Evolutionary conservation across 495 filamentous ascomycete species (phyloP), one percentile per base, ranked within the genome.

Genomic region (Hypoxylon fragiforme): DNA sequence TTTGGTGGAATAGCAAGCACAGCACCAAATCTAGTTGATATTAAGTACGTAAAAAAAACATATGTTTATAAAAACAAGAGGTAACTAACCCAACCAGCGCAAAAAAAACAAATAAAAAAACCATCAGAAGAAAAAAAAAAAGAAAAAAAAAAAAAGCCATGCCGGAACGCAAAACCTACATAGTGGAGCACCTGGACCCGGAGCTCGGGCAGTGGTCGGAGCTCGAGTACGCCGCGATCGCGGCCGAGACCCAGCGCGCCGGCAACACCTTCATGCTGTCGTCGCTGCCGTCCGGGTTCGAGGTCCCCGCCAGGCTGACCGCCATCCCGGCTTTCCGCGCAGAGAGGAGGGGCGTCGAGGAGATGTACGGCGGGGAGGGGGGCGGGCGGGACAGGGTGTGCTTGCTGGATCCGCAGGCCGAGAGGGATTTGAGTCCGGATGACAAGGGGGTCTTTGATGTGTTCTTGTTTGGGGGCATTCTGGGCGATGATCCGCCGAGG

Each of bases 191-290:
- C 72, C 80, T 96, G 15, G 91, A 96, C 75, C 83, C 87, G 11
- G 94, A 98, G 69, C 80, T 97, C 18, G 94, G 92, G n/a, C 80
- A 81, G 24, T 98, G 94, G 94, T 96, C 92, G 3, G 81, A 85
- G 15, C 79, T 96, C 14, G 94, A 98, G 74, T 98, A 98, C 75
- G 72, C 81, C 44, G 80, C 86, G 52, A 96, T 97, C 57, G 89
- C 91, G 18, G 73, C 77, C 24, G 94, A 98, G 75, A 90, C 87
- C 32, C 71, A 85, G 54, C 78, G 76, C 8, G 70, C 80, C 13
- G 85, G 86, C 18, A 80, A 84, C 36, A 73, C 77, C 39, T 96
- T 97, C 71, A 81, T 88, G 48, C 79, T 98, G 37, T 94, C 91
- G n/a, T 94, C 89, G 7, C 83, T 96, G 15, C 84, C 90, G 2